Percentiles rank a stretch among this genome's conserved stretches.
Conservation (phyloP, 306 rosid species). For the Trifolium pratense region DNA sequence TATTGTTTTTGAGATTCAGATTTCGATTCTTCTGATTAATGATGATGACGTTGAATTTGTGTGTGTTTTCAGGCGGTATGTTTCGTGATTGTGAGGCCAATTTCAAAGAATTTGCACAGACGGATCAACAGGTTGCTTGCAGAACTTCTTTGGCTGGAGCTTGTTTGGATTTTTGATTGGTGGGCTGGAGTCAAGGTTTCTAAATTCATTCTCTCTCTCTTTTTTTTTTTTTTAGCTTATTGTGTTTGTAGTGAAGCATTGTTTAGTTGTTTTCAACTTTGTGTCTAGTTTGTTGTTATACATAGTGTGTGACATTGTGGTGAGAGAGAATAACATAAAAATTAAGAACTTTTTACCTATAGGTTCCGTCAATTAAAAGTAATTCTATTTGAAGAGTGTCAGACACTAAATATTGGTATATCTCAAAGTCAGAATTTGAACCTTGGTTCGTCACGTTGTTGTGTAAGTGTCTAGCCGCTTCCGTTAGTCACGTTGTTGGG, state of each 20-base stretch:
- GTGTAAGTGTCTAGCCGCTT: no score
- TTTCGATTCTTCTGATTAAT: slow-evolving; percentile 5
- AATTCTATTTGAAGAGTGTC: no score
- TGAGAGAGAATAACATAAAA: no score
- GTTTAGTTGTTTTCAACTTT: slow-evolving; percentile 28
- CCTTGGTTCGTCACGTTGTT: no score
- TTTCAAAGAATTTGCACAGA: slow-evolving; percentile 66
- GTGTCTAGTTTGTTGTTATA: neutral
- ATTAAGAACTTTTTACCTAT: no score
- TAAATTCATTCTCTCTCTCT: neutral
- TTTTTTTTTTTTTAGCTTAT: neutral
- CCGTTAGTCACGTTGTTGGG: no score
- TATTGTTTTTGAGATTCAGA: slow-evolving; percentile 8
- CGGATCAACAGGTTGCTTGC: slow-evolving; percentile 68
- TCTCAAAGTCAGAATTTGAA: no score
- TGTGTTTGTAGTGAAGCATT: slow-evolving; percentile 6
- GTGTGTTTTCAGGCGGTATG: slow-evolving; percentile 61
- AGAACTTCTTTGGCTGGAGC: slow-evolving; percentile 76
- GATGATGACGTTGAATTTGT: neutral
- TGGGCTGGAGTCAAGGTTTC: slow-evolving; percentile 87
- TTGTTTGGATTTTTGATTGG: slow-evolving; percentile 82
- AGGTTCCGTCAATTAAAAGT: no score
- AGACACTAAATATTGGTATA: no score
- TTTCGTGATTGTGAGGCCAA: slow-evolving; percentile 64
- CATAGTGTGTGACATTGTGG: neutral